Evolutionary conservation across 495 filamentous ascomycete genomes (phyloP).

Genomic region (Penicillium verhagenii): DNA sequence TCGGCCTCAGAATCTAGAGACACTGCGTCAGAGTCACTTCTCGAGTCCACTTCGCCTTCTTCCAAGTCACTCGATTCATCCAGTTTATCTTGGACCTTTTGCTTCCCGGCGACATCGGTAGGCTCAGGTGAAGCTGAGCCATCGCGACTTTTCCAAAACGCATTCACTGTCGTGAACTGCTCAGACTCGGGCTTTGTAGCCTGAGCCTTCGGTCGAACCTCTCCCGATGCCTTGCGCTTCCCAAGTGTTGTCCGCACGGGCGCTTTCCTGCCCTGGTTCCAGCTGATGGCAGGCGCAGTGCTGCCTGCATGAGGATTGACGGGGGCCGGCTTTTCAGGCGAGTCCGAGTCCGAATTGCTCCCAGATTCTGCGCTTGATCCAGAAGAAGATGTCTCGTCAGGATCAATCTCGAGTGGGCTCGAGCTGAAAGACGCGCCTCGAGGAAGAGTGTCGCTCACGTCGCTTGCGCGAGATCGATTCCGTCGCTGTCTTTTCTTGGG

Average conservation of each 20-base stretch:
- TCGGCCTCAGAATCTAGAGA: slow-evolving; percentile 39
- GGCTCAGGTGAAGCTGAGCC: slow-evolving; percentile 30
- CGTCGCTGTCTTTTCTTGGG: slow-evolving; percentile 34
- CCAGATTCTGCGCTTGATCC: slow-evolving; percentile 25
- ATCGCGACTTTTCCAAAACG: slow-evolving; percentile 42
- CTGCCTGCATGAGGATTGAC: slow-evolving; percentile 26
- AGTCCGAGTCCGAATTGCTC: slow-evolving; percentile 19
- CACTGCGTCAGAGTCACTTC: slow-evolving; percentile 39
- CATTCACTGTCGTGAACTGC: slow-evolving; percentile 41
- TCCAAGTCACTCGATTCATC: slow-evolving; percentile 16
- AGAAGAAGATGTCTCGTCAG: slow-evolving; percentile 34
- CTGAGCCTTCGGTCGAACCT: background rate
- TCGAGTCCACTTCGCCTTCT: slow-evolving; percentile 25
- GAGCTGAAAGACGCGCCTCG: slow-evolving; percentile 39
- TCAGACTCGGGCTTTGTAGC: background rate
- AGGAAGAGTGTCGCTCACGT: slow-evolving; percentile 39
- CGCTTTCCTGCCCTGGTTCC: slow-evolving; percentile 40
- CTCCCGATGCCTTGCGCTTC: slow-evolving; percentile 13
- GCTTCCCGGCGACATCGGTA: slow-evolving; percentile 5
- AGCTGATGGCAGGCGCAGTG: slow-evolving; percentile 36
- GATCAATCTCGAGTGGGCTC: slow-evolving; percentile 33
- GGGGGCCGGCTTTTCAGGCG: background rate
- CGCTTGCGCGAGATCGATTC: slow-evolving; percentile 20
- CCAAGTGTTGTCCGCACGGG: slow-evolving; percentile 38
- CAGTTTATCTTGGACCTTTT: background rate